These are phyloP conservation scores for Melaleuca alternifolia DNA, from an alignment of 345 rosid species.

Conservation along the genomic window DNA sequence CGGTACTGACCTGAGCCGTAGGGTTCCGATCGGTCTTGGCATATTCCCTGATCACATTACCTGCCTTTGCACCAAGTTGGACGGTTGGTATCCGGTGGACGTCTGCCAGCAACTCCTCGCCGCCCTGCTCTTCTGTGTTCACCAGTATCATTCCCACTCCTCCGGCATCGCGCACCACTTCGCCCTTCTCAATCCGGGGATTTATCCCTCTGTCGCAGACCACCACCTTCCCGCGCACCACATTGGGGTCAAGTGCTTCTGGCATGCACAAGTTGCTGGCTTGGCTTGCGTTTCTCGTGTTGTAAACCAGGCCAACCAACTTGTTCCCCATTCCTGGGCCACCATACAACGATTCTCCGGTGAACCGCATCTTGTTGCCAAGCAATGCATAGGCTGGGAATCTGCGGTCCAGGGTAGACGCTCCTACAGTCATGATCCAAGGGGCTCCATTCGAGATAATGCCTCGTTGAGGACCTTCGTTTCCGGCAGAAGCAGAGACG, in stretches of 20 bases:
- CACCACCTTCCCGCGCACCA: constrained; percentile 62
- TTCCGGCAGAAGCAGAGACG: constrained; percentile 75
- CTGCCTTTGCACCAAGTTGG: constrained; percentile 51
- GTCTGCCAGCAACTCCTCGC: constrained; percentile 75
- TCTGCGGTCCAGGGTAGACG: constrained; percentile 67
- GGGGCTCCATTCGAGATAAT: constrained; percentile 77
- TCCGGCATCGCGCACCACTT: constrained; percentile 60
- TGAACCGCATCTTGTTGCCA: constrained; percentile 32
- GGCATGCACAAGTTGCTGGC: constrained; percentile 53
- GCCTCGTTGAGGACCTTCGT: constrained; percentile 49
- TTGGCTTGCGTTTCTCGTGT: constrained; percentile 9
- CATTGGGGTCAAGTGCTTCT: constrained; percentile 45
- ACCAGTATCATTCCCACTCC: constrained; percentile 77
- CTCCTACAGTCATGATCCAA: constrained; percentile 91
- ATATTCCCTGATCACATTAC: constrained; percentile 43
- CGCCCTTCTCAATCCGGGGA: constrained; percentile 72
- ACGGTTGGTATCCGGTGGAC: constrained; percentile 64
- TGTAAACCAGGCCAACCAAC: constrained; percentile 41
- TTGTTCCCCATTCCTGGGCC: constrained; percentile 50
- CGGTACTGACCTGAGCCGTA: constrained; percentile 33
- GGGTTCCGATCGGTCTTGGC: constrained; percentile 33
- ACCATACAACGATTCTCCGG: constrained; percentile 62
- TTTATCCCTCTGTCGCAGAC: constrained; percentile 65
- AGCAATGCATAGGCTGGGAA: constrained; percentile 57
- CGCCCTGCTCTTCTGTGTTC: constrained; percentile 43